Evolutionary conservation across 805 yeast genomes (phyloP), one percentile per base, ranked within the genome.

Genomic region (Candida methanosorbosa): DNA sequence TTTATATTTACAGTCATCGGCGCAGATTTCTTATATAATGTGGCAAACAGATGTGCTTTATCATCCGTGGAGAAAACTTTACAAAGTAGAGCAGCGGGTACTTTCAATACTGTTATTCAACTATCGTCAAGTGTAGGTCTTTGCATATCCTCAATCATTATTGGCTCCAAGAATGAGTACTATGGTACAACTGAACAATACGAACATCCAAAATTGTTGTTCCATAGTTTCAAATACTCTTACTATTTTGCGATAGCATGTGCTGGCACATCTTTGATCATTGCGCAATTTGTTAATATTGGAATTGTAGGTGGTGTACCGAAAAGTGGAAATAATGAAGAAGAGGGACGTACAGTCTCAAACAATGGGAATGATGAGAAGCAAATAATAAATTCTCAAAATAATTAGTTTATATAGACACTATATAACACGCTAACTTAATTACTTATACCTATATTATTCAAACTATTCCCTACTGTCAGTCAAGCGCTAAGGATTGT

Each of bases 51-150:
- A 46, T 60, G 63, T 25, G 53, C 70, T 1, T 46, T 68, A 27
- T 56, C 63, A 5, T 53, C 70, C 1, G 71, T 70, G 12, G 54
- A 60, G 18, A 45, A 46, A 25, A 36, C 48, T 13, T 45, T 63
- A 17, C 73, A 68, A 38, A 59, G 68, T 31, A 46, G 69, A 12
- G 75, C 73, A 4, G 70, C 70, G 4, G 73, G 74, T 13, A 54
- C 68, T 4, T 68, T 69, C 42, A 69, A 66, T 40, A 69, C 73
- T 1, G 49, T 61, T 25, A 41, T 57, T 19, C 71, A 67, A 37
- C 38, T 70, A 20, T 51, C 68, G 27, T 53, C 63, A 1, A 50
- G 70, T 4, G 51, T 69, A 5, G 71, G 71, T 0, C 48, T 68
- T 5, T 67, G 70, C 18, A 41, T 66, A 2, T 51, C 67, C 2